Percentiles rank a stretch among this genome's conserved stretches.
These are phyloP conservation scores for Trichoderma sp. DNA, from an alignment of 2,329 filamentous ascomycete species.

Conservation along the genomic window DNA sequence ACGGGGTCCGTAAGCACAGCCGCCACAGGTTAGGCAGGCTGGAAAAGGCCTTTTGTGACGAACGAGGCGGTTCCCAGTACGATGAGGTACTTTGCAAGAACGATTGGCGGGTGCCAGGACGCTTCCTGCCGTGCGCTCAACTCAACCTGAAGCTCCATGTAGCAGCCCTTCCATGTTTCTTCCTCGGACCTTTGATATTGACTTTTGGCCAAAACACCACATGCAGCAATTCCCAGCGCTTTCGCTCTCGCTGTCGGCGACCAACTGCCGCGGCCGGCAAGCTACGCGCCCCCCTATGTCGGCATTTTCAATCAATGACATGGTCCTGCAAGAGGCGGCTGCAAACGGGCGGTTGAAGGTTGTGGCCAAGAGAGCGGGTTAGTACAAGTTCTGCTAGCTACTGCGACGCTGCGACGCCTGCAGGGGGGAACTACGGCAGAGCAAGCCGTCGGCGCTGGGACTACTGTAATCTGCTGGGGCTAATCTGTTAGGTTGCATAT, in stretches of 20 bases:
- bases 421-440: conserved; percentile 13
- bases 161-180: background rate
- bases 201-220: background rate
- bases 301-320: background rate
- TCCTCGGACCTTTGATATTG: background rate
- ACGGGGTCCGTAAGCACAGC: background rate
- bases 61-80: background rate
- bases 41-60: background rate
- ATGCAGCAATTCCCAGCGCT: background rate
- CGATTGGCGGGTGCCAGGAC: background rate
- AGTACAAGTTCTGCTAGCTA: background rate
- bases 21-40: background rate
- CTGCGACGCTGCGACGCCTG: background rate
- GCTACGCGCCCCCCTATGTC: background rate
- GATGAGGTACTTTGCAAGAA: background rate
- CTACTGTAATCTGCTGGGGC: background rate
- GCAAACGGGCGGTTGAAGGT: background rate
- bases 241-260: background rate
- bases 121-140: background rate
- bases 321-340: background rate
- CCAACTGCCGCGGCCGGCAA: background rate
- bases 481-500: background rate
- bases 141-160: background rate
- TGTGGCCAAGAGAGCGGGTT: background rate
- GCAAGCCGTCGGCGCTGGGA: background rate